Evolutionary conservation across 1,284 basidiomycete genomes (phyloP).

Genomic region (Fomes fomentarius): DNA sequence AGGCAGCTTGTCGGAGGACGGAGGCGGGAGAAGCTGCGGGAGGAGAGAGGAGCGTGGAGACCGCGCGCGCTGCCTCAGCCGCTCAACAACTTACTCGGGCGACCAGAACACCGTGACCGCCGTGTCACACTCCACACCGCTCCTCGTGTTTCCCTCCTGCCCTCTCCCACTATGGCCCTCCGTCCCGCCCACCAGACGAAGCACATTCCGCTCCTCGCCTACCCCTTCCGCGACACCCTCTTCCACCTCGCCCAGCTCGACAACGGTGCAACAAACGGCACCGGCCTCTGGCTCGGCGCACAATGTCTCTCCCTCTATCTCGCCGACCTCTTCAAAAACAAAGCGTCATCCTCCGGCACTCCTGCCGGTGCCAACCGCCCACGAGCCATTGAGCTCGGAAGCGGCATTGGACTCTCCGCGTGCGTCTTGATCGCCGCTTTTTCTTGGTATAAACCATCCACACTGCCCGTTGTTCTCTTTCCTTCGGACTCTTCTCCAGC

Average conservation of each 20-base stretch:
- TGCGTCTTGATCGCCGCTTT: constrained; percentile 42
- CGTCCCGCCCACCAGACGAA: constrained; percentile 70
- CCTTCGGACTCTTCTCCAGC: constrained; percentile 37
- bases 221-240: constrained; percentile 44
- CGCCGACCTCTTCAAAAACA: constrained; percentile 35
- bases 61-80: constrained; percentile 21
- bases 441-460: constrained; percentile 6
- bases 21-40: constrained; percentile 19
- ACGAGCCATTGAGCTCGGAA: constrained; percentile 78
- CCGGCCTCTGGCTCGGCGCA: constrained; percentile 86
- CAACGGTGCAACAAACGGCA: constrained; percentile 74
- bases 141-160: constrained; percentile 17
- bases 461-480: constrained; percentile 9
- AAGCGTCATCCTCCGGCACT: constrained; percentile 14
- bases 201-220: constrained; percentile 55
- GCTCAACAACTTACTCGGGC: constrained; percentile 1
- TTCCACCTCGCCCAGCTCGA: constrained; percentile 60
- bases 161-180: constrained; percentile 15
- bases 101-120: constrained; percentile 12
- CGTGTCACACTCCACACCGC: constrained; percentile 7
- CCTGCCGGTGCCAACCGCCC: constrained; percentile 34
- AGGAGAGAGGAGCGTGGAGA: constrained; percentile 29
- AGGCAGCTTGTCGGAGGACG: constrained; percentile 21
- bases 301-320: constrained; percentile 76
- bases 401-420: constrained; percentile 82